Conservation (phyloP, 2,329 filamentous ascomycete species). For the Diaporthe velutina region DNA sequence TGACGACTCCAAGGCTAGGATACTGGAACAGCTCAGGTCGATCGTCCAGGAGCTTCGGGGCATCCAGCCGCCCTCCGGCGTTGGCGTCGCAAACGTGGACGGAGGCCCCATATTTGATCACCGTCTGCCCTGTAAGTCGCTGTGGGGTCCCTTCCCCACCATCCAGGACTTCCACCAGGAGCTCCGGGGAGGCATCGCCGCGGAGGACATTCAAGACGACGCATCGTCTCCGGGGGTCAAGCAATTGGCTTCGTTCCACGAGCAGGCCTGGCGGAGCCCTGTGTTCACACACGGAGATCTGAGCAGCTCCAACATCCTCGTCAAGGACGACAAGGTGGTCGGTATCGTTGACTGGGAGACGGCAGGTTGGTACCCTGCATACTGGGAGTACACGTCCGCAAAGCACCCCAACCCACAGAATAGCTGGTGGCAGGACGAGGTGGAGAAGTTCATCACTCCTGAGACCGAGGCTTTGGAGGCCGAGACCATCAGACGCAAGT, state of each 20-base stretch:
- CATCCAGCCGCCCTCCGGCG: background rate
- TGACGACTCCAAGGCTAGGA: slow-evolving; percentile 8
- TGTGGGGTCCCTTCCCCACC: slow-evolving; percentile 22
- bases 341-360: slow-evolving; percentile 61
- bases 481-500: slow-evolving; percentile 6
- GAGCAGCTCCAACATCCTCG: slow-evolving; percentile 58
- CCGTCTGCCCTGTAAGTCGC: slow-evolving; percentile 8
- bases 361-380: slow-evolving; percentile 60
- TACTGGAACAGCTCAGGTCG: background rate
- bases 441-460: slow-evolving; percentile 24
- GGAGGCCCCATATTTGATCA: slow-evolving; percentile 29
- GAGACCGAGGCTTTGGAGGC: slow-evolving; percentile 1
- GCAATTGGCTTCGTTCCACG: slow-evolving; percentile 14
- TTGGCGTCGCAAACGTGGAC: slow-evolving; percentile 11
- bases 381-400: slow-evolving; percentile 51
- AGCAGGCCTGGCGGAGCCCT: slow-evolving; percentile 45
- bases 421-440: slow-evolving; percentile 26
- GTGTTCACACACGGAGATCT: slow-evolving; percentile 67
- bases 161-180: slow-evolving; percentile 28
- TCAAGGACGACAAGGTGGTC: slow-evolving; percentile 52
- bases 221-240: slow-evolving; percentile 30
- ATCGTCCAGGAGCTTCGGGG: slow-evolving; percentile 2
- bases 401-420: slow-evolving; percentile 29
- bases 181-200: slow-evolving; percentile 12
- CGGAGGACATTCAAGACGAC: slow-evolving; percentile 23